Evolutionary conservation across 192 early-diverging fungal genomes (phyloP).

Genomic region (Coemansia sp.): DNA sequence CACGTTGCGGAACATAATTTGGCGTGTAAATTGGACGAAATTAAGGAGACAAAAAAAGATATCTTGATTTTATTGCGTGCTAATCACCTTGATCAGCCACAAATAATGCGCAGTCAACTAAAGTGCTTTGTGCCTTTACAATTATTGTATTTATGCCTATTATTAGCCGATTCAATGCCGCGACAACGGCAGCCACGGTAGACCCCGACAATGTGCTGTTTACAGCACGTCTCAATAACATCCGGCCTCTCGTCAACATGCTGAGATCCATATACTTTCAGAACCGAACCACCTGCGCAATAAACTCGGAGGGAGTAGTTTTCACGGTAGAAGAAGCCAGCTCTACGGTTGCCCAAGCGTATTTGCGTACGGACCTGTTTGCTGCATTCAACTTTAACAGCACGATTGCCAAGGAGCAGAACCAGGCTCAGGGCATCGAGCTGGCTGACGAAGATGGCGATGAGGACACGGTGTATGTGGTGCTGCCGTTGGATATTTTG

Average conservation of each 20-base stretch:
- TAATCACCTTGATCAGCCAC: no score
- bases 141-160: background rate
- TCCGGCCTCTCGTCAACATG: slow-evolving; percentile 56
- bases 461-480: slow-evolving; percentile 22
- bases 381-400: slow-evolving; percentile 33
- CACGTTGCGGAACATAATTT: slow-evolving; percentile 28
- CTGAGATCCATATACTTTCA: slow-evolving; percentile 50
- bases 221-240: slow-evolving; percentile 46
- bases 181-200: background rate
- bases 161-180: slow-evolving; percentile 1
- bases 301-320: slow-evolving; percentile 35
- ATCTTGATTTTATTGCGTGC: no score
- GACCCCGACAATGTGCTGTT: slow-evolving; percentile 19
- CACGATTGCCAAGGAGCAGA: slow-evolving; percentile 12
- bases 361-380: slow-evolving; percentile 35
- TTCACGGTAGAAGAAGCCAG: slow-evolving; percentile 48
- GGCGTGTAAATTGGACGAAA: no score
- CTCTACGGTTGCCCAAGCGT: slow-evolving; percentile 47
- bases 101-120: slow-evolving; percentile 3
- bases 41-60: no score
- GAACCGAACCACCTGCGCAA: slow-evolving; percentile 35
- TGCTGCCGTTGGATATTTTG: slow-evolving; percentile 43
- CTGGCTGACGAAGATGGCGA: slow-evolving; percentile 7
- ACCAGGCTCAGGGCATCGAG: slow-evolving; percentile 5
- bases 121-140: no score